These are phyloP conservation scores for Metschnikowia santaceciliae DNA, from an alignment of 805 yeast genomes.

Conservation along the genomic window DNA sequence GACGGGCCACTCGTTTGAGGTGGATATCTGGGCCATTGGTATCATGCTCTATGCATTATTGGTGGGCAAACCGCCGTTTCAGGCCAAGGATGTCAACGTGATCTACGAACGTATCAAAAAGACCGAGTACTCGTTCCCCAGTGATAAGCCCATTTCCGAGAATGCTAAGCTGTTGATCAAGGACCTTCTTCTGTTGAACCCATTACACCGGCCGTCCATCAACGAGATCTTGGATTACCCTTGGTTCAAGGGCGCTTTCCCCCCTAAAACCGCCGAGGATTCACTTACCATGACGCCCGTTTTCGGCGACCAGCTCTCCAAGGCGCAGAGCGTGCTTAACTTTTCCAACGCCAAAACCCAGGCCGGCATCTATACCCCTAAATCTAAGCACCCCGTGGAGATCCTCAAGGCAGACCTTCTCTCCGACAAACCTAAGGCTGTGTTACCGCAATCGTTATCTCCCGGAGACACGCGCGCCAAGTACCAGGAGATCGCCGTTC, in stretches of 20 bases:
- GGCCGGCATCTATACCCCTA: constrained; percentile 58
- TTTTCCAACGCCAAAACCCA: constrained; percentile 60
- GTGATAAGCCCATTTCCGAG: constrained; percentile 57
- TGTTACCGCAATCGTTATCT: constrained; percentile 84
- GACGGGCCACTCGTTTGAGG: constrained; percentile 89
- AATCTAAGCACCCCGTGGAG: constrained; percentile 60
- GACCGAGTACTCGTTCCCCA: constrained; percentile 77
- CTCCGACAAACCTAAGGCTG: constrained; percentile 60
- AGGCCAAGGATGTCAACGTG: constrained; percentile 87
- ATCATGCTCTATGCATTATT: constrained; percentile 92
- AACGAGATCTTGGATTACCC: constrained; percentile 75
- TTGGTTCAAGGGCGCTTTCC: constrained; percentile 88
- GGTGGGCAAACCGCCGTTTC: constrained; percentile 96
- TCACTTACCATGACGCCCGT: constrained; percentile 64
- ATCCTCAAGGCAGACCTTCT: constrained; percentile 65
- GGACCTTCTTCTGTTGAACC: constrained; percentile 73
- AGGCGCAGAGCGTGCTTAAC: constrained; percentile 61
- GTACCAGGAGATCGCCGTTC: constrained; percentile 64
- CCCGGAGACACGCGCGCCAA: constrained; percentile 89
- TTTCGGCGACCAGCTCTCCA: constrained; percentile 43
- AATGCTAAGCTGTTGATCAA: constrained; percentile 72
- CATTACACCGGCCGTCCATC: constrained; percentile 74
- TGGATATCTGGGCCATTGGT: constrained; percentile 97
- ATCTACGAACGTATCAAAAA: constrained; percentile 89
- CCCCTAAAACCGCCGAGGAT: constrained; percentile 58